These are phyloP conservation scores for Trametes punicea DNA, from an alignment of 768 basidiomycete genomes.

Conservation along the genomic window DNA sequence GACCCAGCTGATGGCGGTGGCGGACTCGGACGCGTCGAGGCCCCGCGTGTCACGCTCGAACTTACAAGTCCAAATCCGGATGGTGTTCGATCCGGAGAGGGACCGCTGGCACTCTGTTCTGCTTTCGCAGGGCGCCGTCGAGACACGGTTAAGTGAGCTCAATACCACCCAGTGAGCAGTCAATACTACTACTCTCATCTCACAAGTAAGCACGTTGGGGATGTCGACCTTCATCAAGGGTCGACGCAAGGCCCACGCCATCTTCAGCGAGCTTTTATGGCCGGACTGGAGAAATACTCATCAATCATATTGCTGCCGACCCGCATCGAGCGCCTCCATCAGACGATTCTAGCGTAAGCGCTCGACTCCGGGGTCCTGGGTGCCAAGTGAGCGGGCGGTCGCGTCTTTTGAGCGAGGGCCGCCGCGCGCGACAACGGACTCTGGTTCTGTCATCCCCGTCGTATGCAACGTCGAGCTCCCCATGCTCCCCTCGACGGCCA, in stretches of 20 bases:
- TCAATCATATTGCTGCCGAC: no score
- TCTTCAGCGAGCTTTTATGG: neutral
- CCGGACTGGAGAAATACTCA: neutral
- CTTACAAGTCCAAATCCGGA: slow-evolving; percentile 15
- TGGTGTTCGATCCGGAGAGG: neutral
- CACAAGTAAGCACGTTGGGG: no score
- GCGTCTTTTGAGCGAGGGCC: slow-evolving; percentile 9
- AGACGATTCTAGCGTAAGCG: slow-evolving; percentile 1
- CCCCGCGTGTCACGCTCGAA: neutral
- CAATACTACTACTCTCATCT: no score
- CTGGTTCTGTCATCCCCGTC: slow-evolving; percentile 15
- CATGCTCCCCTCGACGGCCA: slow-evolving; percentile 31
- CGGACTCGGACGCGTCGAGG: neutral
- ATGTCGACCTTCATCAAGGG: no score
- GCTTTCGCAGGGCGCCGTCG: neutral
- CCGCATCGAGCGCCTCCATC: slow-evolving; percentile 18
- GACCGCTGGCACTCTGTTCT: slow-evolving; percentile 15
- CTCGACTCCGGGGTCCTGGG: slow-evolving; percentile 11
- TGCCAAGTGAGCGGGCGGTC: neutral
- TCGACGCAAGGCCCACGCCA: no score
- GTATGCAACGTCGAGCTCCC: slow-evolving; percentile 29
- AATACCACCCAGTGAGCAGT: no score
- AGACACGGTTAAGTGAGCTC: no score
- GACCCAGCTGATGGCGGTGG: neutral
- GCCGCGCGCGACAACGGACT: slow-evolving; percentile 15